Conservation (phyloP, 176 grass and related monocot genomes). For the Otatea glauca region DNA sequence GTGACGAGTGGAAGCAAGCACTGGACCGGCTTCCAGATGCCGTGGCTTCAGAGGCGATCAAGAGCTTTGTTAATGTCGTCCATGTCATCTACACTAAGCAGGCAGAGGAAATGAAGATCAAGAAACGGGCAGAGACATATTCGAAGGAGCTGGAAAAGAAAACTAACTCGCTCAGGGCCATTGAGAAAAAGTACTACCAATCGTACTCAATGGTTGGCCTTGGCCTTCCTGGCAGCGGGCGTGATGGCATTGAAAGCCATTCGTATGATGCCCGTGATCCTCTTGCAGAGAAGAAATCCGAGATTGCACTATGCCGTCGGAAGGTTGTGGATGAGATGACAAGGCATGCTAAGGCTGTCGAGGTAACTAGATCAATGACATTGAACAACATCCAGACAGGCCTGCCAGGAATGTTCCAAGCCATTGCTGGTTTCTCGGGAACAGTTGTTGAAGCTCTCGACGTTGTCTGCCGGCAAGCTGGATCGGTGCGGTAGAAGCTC, state of each 20-base stretch:
- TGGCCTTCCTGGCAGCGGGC: slow-evolving; percentile 69
- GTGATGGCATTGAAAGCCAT: slow-evolving; percentile 58
- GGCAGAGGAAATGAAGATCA: slow-evolving; percentile 90
- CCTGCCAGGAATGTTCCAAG: slow-evolving; percentile 93
- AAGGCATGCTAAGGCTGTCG: slow-evolving; percentile 76
- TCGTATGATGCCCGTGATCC: slow-evolving; percentile 85
- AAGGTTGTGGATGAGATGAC: slow-evolving; percentile 96
- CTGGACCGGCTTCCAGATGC: slow-evolving; percentile 84
- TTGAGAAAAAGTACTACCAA: slow-evolving; percentile 96
- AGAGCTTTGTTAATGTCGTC: slow-evolving; percentile 88
- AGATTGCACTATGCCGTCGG: slow-evolving; percentile 65
- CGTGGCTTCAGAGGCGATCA: slow-evolving; percentile 94
- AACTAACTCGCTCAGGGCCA: slow-evolving; percentile 69
- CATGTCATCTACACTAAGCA: slow-evolving; percentile 96
- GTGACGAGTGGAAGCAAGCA: slow-evolving; percentile 99
- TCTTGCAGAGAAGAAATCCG: slow-evolving; percentile 85
- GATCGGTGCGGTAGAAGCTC: slow-evolving; percentile 61
- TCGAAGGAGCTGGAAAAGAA: slow-evolving; percentile 98
- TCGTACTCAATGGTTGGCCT: slow-evolving; percentile 93
- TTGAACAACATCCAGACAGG: slow-evolving; percentile 99
- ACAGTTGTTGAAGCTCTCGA: slow-evolving; percentile 77
- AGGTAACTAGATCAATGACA: slow-evolving; percentile 90
- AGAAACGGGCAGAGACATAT: slow-evolving; percentile 69
- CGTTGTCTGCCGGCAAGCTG: slow-evolving; percentile 71
- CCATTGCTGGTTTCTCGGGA: slow-evolving; percentile 83